These are phyloP conservation scores for Mrakia frigida DNA, from an alignment of 768 basidiomycete species.

Conservation along the genomic window DNA sequence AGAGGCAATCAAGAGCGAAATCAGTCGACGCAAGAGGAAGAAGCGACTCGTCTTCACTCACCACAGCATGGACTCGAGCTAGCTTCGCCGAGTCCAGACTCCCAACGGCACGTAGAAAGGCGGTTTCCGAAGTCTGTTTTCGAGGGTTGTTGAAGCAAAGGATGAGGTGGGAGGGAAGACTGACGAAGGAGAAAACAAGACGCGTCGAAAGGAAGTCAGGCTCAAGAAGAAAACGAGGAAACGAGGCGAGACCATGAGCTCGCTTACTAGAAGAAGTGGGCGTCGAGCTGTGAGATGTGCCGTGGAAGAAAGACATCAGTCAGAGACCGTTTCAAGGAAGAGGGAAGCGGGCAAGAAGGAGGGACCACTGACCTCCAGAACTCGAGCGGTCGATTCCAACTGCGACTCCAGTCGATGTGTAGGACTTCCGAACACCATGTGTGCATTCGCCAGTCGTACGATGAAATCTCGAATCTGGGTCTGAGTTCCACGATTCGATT, in stretches of 20 bases:
- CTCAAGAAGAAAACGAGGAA: neutral
- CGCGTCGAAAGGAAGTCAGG: neutral
- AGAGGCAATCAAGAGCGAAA: too few relatives aligned
- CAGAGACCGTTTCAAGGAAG: too few relatives aligned
- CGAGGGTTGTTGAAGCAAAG: conserved; percentile 28
- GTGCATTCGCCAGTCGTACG: conserved; percentile 32
- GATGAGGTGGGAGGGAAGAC: neutral
- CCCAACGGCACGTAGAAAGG: conserved; percentile 25
- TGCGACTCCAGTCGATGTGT: conserved; percentile 30
- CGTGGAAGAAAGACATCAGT: too few relatives aligned
- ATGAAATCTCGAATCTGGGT: conserved; percentile 28
- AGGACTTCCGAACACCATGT: conserved; percentile 30
- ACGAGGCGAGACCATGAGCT: neutral
- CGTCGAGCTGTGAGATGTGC: conserved; percentile 17
- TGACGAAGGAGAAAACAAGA: neutral
- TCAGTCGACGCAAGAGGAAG: neutral
- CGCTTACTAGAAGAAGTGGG: conserved; percentile 32
- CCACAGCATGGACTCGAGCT: conserved; percentile 18
- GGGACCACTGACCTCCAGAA: conserved; percentile 2
- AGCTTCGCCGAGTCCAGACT: conserved; percentile 27
- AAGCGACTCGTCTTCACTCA: neutral
- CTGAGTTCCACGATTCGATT: conserved; percentile 6
- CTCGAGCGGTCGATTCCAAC: conserved; percentile 25
- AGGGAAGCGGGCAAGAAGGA: too few relatives aligned
- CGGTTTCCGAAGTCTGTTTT: conserved; percentile 26